These are phyloP conservation scores for Bruguiera hainesii DNA, from an alignment of 441 rosid genomes.

Conservation along the genomic window DNA sequence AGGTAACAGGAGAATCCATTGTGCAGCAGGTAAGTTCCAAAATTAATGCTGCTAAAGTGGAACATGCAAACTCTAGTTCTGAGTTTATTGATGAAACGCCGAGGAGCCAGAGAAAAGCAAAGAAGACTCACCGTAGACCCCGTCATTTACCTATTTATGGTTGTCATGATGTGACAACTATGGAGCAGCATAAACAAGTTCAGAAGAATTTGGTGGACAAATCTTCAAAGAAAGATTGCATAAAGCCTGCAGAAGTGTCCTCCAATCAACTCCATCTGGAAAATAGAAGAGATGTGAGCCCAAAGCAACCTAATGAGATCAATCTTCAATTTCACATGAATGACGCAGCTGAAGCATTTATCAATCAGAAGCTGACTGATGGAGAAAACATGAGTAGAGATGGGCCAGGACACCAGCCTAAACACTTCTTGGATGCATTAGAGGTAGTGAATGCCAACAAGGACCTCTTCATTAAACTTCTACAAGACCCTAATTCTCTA, in stretches of 20 bases:
- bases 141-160: conserved; percentile 26
- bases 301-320: conserved; percentile 27
- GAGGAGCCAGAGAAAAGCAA: conserved; percentile 31
- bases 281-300: conserved; percentile 23
- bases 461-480: conserved; percentile 60
- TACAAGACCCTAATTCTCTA: conserved; percentile 71
- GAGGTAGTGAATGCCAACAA: conserved; percentile 64
- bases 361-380: conserved; percentile 44
- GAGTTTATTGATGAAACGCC: conserved; percentile 21
- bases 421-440: conserved; percentile 66
- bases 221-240: conserved; percentile 23
- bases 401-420: conserved; percentile 35
- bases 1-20: conserved; percentile 27
- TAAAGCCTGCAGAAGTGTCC: conserved; percentile 13
- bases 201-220: conserved; percentile 16
- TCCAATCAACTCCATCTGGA: conserved; percentile 13
- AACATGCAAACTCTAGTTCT: conserved; percentile 34
- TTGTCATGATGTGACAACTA: conserved; percentile 32
- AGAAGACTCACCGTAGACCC: conserved; percentile 30
- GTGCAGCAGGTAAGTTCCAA: conserved; percentile 38
- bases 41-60: conserved; percentile 26
- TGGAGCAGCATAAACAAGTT: conserved; percentile 22
- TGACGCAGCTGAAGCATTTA: conserved; percentile 59
- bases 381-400: conserved; percentile 24
- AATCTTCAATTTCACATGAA: conserved; percentile 45